Base-by-base conservation (phyloP, 495 filamentous ascomycete genomes). In the Apiosordaria backusii region DNA sequence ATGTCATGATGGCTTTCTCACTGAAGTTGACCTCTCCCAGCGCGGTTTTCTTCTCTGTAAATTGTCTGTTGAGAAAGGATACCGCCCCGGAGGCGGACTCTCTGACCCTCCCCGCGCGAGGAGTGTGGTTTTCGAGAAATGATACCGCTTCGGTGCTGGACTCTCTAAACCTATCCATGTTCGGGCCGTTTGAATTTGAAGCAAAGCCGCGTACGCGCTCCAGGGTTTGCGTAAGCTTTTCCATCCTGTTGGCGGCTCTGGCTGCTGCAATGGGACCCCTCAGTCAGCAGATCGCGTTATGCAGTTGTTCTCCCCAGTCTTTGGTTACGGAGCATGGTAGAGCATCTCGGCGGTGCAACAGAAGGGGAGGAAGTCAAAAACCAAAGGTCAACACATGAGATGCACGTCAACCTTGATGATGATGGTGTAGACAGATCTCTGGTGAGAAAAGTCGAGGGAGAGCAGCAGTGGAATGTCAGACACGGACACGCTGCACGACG, bases 21-120 rank as follows among this genome's bases (percentile, higher is more conserved):
- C 70, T 69, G 54, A 77, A 67, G 18, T 68, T 74, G 66, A 71
- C 62, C 6, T 76, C 68, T 24, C 67, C 62, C 0, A 61, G 24
- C 10, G 59, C 15, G 0, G 15, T 61, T 16, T 27, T 25, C 18
- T 45, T 19, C 13, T 61, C 59, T 19, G 15, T 18, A n/a, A 61
- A n/a, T 4, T 55, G 52, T 22, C 18, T 19, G 22, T 23, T 55
- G n/a, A 60, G 57, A 60, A 23, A 60, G 57, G 22, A 19, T 0
- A 55, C 18, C 10, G 52, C 52, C 52, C 22, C 52, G 52, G n/a
- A 19, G n/a, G 52, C 52, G n/a, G 52, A 55, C 2, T 55, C 52
- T 55, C 52, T 55, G n/a, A 55, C 35, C 9, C 35, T 45, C 35
- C 35, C 35, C 35, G 35, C 5, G 35, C 9, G 13, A 9, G 35